Base-by-base conservation (phyloP, 768 basidiomycete species). In the Tulasnella sp. region DNA sequence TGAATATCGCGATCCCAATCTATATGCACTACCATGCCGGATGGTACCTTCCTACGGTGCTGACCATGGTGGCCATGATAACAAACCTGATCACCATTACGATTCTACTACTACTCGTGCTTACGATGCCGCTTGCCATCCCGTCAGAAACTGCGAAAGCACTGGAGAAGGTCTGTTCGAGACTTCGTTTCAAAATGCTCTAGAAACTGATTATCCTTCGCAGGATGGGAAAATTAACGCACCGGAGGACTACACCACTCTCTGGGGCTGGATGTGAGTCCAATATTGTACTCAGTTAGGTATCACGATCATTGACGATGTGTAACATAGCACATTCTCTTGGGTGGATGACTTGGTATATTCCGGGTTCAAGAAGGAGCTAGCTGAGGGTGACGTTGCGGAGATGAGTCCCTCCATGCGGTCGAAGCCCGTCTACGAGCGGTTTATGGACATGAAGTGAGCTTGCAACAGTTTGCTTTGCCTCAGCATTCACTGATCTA, bases 301-400 rank as follows among this genome's bases (percentile, higher is more conserved):
- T 15, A 38, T 15, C 34, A 38, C 34, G 5, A 7, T 5, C 15
- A 15, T 38, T 38, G 30, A 29, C 42, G 3, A 30, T 11, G 7
- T 11, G 15, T 43, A 21, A 38, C 23, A 8, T 34, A 38, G 47
- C 23, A 24, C 51, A 24, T 60, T 58, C 42, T 9, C 26, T n/a
- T 63, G 49, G 60, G 44, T 51, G 32, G 19, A n/a, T 52, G 58
- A 13, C 27, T 9, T 51, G 1, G 58, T 21, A 55, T 27, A 42
- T 5, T 59, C 76, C 74, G 81, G 81, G 23, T 70, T 75, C 34
- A 60, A 73, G 56, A 74, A 73, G 3, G 86, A 83, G 1, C 73
- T 91, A 49, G 77, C 81, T 49, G 86, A 90, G 66, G 71, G 75
- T 1, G 86, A 89, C 58, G 79, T 90, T 0, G 88, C 85, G 84